Conservation (phyloP, 305 asterid genomes). For the Solanum hybrid region DNA sequence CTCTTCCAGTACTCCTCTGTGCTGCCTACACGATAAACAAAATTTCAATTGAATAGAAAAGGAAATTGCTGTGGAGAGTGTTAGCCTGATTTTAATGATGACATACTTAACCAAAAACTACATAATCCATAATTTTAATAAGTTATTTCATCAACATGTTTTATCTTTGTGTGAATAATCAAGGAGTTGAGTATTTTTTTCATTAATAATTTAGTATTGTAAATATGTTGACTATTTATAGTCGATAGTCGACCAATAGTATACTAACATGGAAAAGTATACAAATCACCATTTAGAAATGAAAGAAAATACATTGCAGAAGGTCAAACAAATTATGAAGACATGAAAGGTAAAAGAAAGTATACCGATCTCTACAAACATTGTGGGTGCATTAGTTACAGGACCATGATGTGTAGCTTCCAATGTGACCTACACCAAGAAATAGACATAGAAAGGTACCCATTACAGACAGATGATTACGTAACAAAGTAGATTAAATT, state of each 20-base stretch:
- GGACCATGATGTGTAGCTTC: conserved; percentile 32
- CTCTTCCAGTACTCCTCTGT: conserved; percentile 29
- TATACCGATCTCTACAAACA: conserved; percentile 27
- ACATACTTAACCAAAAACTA: neutral
- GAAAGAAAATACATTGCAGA: neutral
- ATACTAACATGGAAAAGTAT: neutral
- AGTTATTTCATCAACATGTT: neutral
- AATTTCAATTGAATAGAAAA: neutral
- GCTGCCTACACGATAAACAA: conserved; percentile 15
- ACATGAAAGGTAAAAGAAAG: neutral
- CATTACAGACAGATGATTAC: neutral
- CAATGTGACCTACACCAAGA: conserved; percentile 20
- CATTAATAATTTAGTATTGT: neutral
- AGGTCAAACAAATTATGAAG: neutral
- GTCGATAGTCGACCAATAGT: neutral
- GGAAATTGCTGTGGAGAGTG: neutral
- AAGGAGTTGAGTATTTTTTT: neutral
- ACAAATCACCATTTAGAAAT: neutral
- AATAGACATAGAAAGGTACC: neutral
- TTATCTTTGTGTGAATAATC: neutral
- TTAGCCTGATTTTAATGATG: neutral
- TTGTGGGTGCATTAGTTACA: conserved; percentile 17
- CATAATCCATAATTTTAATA: neutral
- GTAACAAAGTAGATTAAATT: neutral
- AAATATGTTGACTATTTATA: neutral